Conservation (phyloP, 148 eudicot genomes). For the Spergularia marina region DNA sequence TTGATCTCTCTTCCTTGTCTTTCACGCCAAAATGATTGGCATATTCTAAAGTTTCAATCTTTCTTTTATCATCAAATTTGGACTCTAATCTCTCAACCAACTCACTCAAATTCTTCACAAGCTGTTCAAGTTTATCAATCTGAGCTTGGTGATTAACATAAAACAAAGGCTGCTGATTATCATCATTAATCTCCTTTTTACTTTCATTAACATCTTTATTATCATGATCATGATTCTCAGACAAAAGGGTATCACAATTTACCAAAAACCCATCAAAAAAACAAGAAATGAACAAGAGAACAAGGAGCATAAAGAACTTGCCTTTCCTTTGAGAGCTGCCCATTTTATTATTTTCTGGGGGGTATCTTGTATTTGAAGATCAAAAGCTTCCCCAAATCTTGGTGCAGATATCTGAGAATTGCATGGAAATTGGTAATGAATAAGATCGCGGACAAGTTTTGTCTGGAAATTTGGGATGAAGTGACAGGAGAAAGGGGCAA, state of each 20-base stretch:
- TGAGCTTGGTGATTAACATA: conserved; percentile 49
- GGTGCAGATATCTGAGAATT: too few species aligned
- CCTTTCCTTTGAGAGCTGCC: conserved; percentile 36
- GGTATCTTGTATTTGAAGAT: too few species aligned
- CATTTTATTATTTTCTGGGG: conserved; percentile 25
- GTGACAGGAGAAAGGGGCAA: too few species aligned
- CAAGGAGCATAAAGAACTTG: conserved; percentile 40
- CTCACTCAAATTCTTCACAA: conserved; percentile 57
- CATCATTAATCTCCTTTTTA: background rate
- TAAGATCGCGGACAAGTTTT: too few species aligned
- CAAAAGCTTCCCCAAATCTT: too few species aligned
- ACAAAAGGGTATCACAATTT: conserved; percentile 15
- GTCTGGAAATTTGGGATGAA: too few species aligned
- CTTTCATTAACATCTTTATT: background rate
- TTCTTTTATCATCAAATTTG: conserved; percentile 22
- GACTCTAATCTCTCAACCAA: conserved; percentile 75
- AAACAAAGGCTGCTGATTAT: background rate
- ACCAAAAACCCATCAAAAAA: conserved; percentile 35
- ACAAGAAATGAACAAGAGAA: conserved; percentile 29
- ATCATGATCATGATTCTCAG: conserved; percentile 20
- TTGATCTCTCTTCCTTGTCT: conserved; percentile 17
- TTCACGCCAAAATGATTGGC: conserved; percentile 12
- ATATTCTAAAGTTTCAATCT: conserved; percentile 13
- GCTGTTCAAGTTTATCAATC: conserved; percentile 66
- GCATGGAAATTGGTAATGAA: too few species aligned